Evolutionary conservation across 2,329 filamentous ascomycete species (phyloP).

Genomic region (Fusarium transvaalense): DNA sequence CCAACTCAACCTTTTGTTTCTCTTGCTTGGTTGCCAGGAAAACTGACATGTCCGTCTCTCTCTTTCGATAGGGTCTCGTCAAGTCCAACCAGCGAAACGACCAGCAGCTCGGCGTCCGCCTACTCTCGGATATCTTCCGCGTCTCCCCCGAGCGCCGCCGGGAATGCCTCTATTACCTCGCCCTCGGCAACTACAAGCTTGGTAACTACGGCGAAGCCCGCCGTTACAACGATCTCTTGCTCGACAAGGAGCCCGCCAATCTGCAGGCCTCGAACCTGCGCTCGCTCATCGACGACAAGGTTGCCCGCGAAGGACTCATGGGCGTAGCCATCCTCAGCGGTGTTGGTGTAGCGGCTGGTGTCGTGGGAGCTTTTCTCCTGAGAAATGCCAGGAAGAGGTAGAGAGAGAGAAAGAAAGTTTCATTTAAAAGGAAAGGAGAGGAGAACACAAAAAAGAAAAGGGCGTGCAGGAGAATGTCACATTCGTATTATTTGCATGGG

Average conservation of each 20-base stretch:
- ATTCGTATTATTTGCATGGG: slow-evolving; percentile 24
- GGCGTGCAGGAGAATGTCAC: slow-evolving; percentile 7
- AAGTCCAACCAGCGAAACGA: slow-evolving; percentile 88
- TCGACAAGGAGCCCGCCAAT: slow-evolving; percentile 92
- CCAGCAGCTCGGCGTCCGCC: slow-evolving; percentile 92
- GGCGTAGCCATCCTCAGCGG: slow-evolving; percentile 96
- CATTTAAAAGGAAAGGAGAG: not conserved
- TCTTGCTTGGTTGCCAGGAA: not conserved
- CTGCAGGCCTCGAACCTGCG: slow-evolving; percentile 89
- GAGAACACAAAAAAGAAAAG: not conserved
- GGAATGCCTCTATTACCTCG: slow-evolving; percentile 98
- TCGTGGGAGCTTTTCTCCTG: slow-evolving; percentile 89
- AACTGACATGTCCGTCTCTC: slow-evolving; percentile 6
- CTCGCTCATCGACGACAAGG: slow-evolving; percentile 93
- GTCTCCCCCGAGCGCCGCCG: slow-evolving; percentile 90
- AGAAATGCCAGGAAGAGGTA: slow-evolving; percentile 76
- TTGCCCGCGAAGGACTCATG: slow-evolving; percentile 92
- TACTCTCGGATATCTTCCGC: slow-evolving; percentile 97
- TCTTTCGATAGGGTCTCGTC: slow-evolving; percentile 76
- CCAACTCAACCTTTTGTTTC: not conserved
- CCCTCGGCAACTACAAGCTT: slow-evolving; percentile 96
- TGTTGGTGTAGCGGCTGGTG: slow-evolving; percentile 90
- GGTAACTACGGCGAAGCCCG: slow-evolving; percentile 96
- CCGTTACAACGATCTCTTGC: slow-evolving; percentile 90
- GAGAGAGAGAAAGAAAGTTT: slow-evolving; percentile 12